Evolutionary conservation across 2,329 filamentous ascomycete species (phyloP).

Genomic region (Hypoxylon sp.): DNA sequence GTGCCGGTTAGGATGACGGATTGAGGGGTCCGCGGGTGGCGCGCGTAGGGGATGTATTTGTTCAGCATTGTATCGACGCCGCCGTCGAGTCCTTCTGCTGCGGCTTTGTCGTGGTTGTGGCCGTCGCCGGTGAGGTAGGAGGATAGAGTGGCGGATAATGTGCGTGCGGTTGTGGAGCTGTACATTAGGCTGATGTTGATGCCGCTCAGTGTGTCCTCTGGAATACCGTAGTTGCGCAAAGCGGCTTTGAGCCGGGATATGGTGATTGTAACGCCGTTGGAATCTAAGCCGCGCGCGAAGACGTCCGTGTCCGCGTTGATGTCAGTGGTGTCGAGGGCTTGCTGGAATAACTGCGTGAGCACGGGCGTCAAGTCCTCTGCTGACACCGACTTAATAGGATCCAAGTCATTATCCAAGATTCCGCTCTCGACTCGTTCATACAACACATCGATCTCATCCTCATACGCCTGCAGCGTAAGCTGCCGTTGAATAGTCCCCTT

Average conservation of each 20-base stretch:
- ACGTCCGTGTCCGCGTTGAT: slow-evolving; percentile 46
- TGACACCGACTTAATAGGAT: slow-evolving; percentile 37
- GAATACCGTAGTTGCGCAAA: slow-evolving; percentile 38
- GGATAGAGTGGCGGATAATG: slow-evolving; percentile 29
- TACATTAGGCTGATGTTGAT: slow-evolving; percentile 39
- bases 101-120: background rate
- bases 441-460: slow-evolving; percentile 47
- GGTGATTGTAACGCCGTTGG: slow-evolving; percentile 46
- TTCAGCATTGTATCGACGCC: slow-evolving; percentile 35
- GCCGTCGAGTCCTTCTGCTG: slow-evolving; percentile 20
- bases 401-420: slow-evolving; percentile 38
- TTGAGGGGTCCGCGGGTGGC: slow-evolving; percentile 13
- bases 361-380: slow-evolving; percentile 39
- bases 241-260: slow-evolving; percentile 48
- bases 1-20: slow-evolving; percentile 38
- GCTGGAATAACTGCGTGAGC: slow-evolving; percentile 43
- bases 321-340: slow-evolving; percentile 41
- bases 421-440: slow-evolving; percentile 48
- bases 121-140: slow-evolving; percentile 23
- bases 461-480: slow-evolving; percentile 46
- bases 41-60: slow-evolving; percentile 26
- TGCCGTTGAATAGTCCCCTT: slow-evolving; percentile 51
- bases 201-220: slow-evolving; percentile 31
- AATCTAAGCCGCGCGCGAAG: slow-evolving; percentile 47
- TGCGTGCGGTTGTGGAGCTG: slow-evolving; percentile 30